phyloP scores from a whole-genome alignment of 306 rosid genomes.

The Sechiopsis laciniata region DNA sequence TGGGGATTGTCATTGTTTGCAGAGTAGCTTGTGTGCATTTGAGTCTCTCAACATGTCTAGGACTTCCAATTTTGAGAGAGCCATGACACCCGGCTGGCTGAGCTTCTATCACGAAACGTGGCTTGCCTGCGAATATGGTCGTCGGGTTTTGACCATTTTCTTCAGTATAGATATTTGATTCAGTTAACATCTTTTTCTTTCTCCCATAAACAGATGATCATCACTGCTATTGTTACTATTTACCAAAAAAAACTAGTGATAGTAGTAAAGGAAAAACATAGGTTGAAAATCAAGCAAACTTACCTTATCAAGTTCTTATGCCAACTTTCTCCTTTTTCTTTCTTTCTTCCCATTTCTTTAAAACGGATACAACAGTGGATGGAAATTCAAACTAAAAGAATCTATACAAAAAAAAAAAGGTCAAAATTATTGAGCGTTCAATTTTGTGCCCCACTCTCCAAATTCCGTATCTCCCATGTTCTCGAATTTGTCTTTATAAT shows the following conservation, averaged over 20 bases:
- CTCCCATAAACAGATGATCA: neutral
- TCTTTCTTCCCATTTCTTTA: neutral
- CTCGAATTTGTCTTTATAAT: neutral
- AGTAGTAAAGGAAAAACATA: neutral
- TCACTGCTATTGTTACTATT: conserved; percentile 1
- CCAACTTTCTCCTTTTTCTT: neutral
- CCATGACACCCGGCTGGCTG: conserved; percentile 2
- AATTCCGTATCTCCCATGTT: neutral
- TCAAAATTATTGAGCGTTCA: too few relatives aligned
- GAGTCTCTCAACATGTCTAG: conserved; percentile 1
- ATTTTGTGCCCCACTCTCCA: neutral
- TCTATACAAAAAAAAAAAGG: neutral
- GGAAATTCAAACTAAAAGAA: neutral
- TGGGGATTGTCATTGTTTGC: neutral
- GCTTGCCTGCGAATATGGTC: neutral
- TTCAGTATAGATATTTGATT: neutral
- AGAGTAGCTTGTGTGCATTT: neutral
- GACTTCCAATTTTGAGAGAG: neutral
- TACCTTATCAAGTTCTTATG: neutral
- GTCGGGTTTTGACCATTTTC: conserved; percentile 13
- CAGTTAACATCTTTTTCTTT: neutral
- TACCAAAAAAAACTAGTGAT: neutral
- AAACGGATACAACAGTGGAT: neutral
- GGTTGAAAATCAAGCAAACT: neutral
- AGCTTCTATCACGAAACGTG: neutral